These are phyloP conservation scores for Davidsoniella virescens DNA, from an alignment of 2,329 filamentous ascomycete genomes.

Conservation along the genomic window DNA sequence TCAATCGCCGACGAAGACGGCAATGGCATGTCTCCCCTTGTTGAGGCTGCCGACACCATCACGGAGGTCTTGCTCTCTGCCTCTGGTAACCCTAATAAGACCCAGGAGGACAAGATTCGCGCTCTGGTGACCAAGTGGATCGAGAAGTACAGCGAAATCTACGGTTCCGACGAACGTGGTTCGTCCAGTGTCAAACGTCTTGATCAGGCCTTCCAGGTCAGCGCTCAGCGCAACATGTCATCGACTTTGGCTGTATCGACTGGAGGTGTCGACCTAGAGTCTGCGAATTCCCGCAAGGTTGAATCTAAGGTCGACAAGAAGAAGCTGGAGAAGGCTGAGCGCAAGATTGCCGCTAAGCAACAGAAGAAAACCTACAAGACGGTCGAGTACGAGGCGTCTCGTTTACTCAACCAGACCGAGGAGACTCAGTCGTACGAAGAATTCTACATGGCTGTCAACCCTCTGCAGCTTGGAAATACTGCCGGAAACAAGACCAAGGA, in stretches of 20 bases:
- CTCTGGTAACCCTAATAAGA: slow-evolving; percentile 60
- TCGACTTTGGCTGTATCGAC: slow-evolving; percentile 80
- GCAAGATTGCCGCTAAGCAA: slow-evolving; percentile 95
- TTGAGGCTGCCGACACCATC: slow-evolving; percentile 68
- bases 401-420: slow-evolving; percentile 67
- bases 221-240: slow-evolving; percentile 86
- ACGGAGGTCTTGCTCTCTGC: slow-evolving; percentile 85
- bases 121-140: slow-evolving; percentile 84
- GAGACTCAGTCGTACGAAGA: slow-evolving; percentile 89
- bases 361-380: slow-evolving; percentile 98
- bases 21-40: slow-evolving; percentile 55
- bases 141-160: slow-evolving; percentile 56
- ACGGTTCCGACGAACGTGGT: slow-evolving; percentile 54
- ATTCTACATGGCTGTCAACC: slow-evolving; percentile 99
- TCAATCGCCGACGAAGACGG: slow-evolving; percentile 63
- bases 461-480: slow-evolving; percentile 63
- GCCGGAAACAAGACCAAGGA: slow-evolving; percentile 87
- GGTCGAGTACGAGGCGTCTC: slow-evolving; percentile 92
- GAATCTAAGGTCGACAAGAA: slow-evolving; percentile 96
- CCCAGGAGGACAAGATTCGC: slow-evolving; percentile 63
- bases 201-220: slow-evolving; percentile 89
- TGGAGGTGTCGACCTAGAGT: slow-evolving; percentile 78
- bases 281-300: slow-evolving; percentile 80
- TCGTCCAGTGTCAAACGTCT: slow-evolving; percentile 68
- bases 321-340: slow-evolving; percentile 97